phyloP scores from a whole-genome alignment of 495 filamentous ascomycete species.

The Penicillium antarcticum region DNA sequence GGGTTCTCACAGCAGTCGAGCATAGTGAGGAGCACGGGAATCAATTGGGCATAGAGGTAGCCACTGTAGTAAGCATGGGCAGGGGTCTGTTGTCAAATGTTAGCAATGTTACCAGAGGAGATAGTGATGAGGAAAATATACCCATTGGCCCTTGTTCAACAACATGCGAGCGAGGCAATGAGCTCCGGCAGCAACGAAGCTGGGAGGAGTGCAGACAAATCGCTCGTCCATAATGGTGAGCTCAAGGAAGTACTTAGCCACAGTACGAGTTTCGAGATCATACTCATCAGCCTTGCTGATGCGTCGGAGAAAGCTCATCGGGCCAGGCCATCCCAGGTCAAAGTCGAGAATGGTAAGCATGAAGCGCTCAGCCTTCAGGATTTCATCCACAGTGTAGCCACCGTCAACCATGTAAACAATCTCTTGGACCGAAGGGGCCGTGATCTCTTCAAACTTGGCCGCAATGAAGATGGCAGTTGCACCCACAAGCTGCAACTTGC shows the following conservation, averaged over 20 bases:
- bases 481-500: conserved; percentile 93
- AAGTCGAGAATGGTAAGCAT: conserved; percentile 96
- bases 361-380: conserved; percentile 95
- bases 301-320: conserved; percentile 94
- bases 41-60: conserved; percentile 82
- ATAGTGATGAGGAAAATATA: conserved; percentile 48
- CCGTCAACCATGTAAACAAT: conserved; percentile 98
- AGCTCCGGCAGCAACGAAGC: conserved; percentile 85
- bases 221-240: conserved; percentile 97
- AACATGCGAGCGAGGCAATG: conserved; percentile 91
- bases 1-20: conserved; percentile 84
- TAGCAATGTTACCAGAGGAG: conserved; percentile 22
- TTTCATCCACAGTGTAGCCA: conserved; percentile 84
- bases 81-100: conserved; percentile 53
- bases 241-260: conserved; percentile 98
- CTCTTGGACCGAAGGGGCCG: conserved; percentile 88
- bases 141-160: conserved; percentile 87
- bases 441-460: conserved; percentile 98
- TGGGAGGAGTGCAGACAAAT: conserved; percentile 86
- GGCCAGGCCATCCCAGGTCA: conserved; percentile 93
- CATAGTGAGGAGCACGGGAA: conserved; percentile 70
- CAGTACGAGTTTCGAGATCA: conserved; percentile 88
- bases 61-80: conserved; percentile 88
- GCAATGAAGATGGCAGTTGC: conserved; percentile 95
- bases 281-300: conserved; percentile 99